Evolutionary conservation across 495 filamentous ascomycete species (phyloP), one percentile per base, ranked within the genome.

Genomic region (Lasiosphaeria miniovina): DNA sequence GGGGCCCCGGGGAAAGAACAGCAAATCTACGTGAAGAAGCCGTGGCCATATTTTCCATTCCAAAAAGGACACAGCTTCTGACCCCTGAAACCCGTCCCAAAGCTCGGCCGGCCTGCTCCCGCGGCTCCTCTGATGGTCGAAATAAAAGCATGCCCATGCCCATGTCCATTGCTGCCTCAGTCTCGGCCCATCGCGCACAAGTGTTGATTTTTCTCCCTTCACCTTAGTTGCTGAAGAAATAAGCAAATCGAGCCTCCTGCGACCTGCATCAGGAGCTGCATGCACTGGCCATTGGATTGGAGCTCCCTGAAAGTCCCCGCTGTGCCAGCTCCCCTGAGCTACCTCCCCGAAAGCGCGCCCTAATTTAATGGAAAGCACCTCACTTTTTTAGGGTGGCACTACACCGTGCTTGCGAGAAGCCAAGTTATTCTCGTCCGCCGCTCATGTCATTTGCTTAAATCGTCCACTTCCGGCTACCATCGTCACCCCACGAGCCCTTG

Each of bases 361-460:
- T 67, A 67, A 71, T 71, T 71, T 62, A 66, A 65, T 54, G 5
- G 59, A 61, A 65, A 6, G 59, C 65, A 67, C 40, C 60, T 55
- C 53, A 61, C 62, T 49, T 61, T 62, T 62, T 63, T 60, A 62
- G 58, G 57, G 66, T 66, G 66, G 59, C 63, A 68, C 68, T 62
- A 65, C 60, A 36, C 24, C 24, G 46, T 43, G 6, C 49, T 14
- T 8, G 15, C 35, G 12, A 11, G 24, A 48, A 54, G 41, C 34
- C 34, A 6, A 9, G 31, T 59, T 31, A 15, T 55, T 24, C 33
- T 36, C 14, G 46, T 32, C 17, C 15, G n/a, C 38, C 31, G 11
- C 41, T 12, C 52, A 38, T 48, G 38, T 36, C 53, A 3, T 51
- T 52, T 11, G 43, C 43, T n/a, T n/a, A 6, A n/a, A 46, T 5